Evolutionary conservation across 2,329 filamentous ascomycete genomes (phyloP), one percentile per base, ranked within the genome.

Genomic region (Paecilomyces dactylethromorphus): DNA sequence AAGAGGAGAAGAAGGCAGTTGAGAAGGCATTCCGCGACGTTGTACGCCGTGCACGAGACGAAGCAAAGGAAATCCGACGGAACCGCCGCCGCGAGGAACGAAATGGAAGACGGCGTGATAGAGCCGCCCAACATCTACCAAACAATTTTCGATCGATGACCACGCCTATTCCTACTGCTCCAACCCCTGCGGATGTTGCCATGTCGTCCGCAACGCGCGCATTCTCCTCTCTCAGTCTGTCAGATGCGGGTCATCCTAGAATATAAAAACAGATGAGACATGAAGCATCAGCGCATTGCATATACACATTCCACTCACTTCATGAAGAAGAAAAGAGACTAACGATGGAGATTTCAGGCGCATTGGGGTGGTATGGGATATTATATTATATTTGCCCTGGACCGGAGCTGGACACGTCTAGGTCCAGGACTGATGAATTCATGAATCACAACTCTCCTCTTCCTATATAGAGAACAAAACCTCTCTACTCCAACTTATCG

Each of bases 11-110:
- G 56, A 66, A 67, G n/a, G 68, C 69, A 1, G 71, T 74, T 5
- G 71, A 68, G 51, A 69, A 75, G 54, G 73, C 72, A 3, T 76
- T 77, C 59, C 64, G 68, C 10, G 70, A 72, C 8, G 64, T 75
- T 5, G 60, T 72, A 15, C 66, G 67, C 3, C 69, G 73, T 3
- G 73, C 74, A 0, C 65, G 72, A n/a, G 68, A 73, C 7, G 73
- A 75, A 59, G 73, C 73, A 0, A 66, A 71, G n/a, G 68, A 73
- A 7, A 73, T 74, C 58, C 67, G 73, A 54, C 69, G 67, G 3
- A 71, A 71, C 18, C 58, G 66, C n/a, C 62, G 65, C 32, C 64
- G 66, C 22, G 59, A 59, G 18, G 60, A 59, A 56, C 58, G 55
- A 8, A 55, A 62, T 10, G 33, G 53, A 15, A 63, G 7, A 56